A percentile compares a stretch with the other conserved stretches of the same genome.
These are phyloP conservation scores for Physcomitrellopsis africana DNA, from an alignment of 225 moss, liverwort and hornwort genomes.

Conservation along the genomic window DNA sequence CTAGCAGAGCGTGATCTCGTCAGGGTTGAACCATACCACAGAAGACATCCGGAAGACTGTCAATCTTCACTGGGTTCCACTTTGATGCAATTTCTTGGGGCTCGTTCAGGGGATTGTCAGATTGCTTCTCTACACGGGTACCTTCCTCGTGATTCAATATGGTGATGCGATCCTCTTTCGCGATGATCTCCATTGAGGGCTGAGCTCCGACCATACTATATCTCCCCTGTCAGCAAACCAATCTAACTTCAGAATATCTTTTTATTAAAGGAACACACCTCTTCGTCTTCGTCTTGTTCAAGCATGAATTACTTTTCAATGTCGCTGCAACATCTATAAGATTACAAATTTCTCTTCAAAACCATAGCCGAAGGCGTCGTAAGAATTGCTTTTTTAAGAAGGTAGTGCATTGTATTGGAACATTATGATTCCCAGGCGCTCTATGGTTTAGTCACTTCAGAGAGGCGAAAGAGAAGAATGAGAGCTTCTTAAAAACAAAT, in stretches of 20 bases:
- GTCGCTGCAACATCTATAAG: no score
- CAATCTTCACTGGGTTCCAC: conserved; percentile 61
- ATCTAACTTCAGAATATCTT: no score
- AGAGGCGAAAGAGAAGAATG: not conserved
- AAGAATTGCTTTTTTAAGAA: no score
- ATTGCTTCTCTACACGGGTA: conserved; percentile 57
- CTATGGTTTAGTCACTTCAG: no score
- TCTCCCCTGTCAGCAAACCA: conserved; percentile 63
- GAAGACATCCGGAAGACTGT: conserved; percentile 65
- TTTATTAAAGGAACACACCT: no score
- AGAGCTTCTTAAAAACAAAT: not conserved
- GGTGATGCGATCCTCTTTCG: conserved; percentile 55
- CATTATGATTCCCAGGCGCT: no score
- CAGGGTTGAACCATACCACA: conserved; percentile 53
- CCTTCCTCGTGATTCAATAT: conserved; percentile 64
- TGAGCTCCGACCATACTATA: conserved; percentile 79
- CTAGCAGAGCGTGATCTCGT: not conserved
- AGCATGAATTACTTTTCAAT: no score
- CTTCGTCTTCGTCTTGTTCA: no score
- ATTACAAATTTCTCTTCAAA: no score
- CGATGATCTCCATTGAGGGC: conserved; percentile 73
- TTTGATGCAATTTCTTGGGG: conserved; percentile 56
- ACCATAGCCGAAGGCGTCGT: no score
- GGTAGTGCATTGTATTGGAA: no score
- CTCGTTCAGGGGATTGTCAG: conserved; percentile 63